Percentiles rank a stretch among this genome's conserved stretches.
Conservation (phyloP, 371 early-diverging fungal species). For the Mortierella sp. region DNA sequence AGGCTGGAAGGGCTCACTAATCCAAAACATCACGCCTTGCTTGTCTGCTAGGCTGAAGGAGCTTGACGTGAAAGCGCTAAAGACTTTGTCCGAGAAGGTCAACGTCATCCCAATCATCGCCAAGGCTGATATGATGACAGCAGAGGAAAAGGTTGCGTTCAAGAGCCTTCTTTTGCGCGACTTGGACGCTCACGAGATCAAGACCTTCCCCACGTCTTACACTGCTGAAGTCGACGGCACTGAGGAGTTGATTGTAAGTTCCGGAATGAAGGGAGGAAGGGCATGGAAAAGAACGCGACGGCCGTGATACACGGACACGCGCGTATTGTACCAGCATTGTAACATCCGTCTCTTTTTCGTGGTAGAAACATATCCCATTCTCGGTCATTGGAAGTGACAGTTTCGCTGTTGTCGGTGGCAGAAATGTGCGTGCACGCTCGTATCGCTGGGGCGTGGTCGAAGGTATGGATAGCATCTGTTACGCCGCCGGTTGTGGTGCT, state of each 20-base stretch:
- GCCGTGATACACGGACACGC: no score
- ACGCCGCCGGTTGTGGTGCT: background rate
- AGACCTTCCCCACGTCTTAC: slow-evolving; percentile 72
- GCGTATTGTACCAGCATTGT: no score
- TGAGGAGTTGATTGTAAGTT: slow-evolving; percentile 72
- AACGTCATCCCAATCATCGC: slow-evolving; percentile 92
- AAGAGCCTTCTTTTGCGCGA: slow-evolving; percentile 82
- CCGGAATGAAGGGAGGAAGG: background rate
- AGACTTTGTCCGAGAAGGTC: slow-evolving; percentile 79
- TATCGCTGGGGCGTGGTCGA: slow-evolving; percentile 99
- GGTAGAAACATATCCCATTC: slow-evolving; percentile 86
- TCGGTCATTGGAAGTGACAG: slow-evolving; percentile 92
- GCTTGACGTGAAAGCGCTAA: slow-evolving; percentile 90
- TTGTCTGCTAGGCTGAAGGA: slow-evolving; percentile 80
- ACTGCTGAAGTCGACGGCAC: slow-evolving; percentile 71
- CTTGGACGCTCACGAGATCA: slow-evolving; percentile 77
- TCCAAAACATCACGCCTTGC: background rate
- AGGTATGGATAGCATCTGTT: slow-evolving; percentile 58
- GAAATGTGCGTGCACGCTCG: slow-evolving; percentile 86
- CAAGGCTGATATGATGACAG: slow-evolving; percentile 76
- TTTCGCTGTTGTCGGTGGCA: slow-evolving; percentile 74
- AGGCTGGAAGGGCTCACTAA: slow-evolving; percentile 15
- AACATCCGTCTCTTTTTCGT: background rate
- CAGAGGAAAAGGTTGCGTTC: slow-evolving; percentile 70
- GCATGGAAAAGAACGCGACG: no score